A percentile compares a stretch with the other conserved stretches of the same genome.
phyloP scores from a whole-genome alignment of 73 alveolate genomes.

The Vitrella brassicaformis region DNA sequence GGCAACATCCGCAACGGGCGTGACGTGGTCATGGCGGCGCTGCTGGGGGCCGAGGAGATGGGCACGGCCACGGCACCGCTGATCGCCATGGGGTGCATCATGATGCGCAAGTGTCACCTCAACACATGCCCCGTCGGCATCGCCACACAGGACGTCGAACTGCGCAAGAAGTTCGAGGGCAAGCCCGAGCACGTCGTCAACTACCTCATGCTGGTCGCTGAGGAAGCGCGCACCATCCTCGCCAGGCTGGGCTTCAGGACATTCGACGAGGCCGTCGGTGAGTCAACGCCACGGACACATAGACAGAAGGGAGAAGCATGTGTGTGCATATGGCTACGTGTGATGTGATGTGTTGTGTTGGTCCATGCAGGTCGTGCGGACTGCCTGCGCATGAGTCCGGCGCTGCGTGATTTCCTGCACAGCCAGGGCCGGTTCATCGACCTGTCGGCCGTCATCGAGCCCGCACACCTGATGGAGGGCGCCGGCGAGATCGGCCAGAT shows the following conservation, averaged over 20 bases:
- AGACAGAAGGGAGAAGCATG: not conserved
- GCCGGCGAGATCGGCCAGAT: slow-evolving; percentile 6
- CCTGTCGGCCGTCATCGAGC: not conserved
- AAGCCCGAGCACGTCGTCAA: slow-evolving; percentile 40
- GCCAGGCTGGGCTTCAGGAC: slow-evolving; percentile 37
- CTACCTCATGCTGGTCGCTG: slow-evolving; percentile 42
- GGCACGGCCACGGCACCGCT: slow-evolving; percentile 42
- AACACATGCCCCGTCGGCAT: slow-evolving; percentile 39
- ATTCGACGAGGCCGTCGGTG: slow-evolving; percentile 31
- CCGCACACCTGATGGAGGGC: not conserved
- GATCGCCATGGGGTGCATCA: slow-evolving; percentile 43
- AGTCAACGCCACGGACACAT: slow-evolving; percentile 13
- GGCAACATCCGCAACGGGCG: slow-evolving; percentile 40
- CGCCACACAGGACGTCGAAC: slow-evolving; percentile 38
- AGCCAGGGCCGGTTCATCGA: not conserved
- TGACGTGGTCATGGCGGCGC: slow-evolving; percentile 40
- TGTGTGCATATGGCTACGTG: not conserved
- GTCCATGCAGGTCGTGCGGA: too few relatives aligned
- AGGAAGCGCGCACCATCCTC: slow-evolving; percentile 32
- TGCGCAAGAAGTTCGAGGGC: slow-evolving; percentile 41
- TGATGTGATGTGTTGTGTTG: too few relatives aligned
- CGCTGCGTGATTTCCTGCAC: too few relatives aligned
- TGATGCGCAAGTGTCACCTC: slow-evolving; percentile 41
- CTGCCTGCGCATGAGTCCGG: too few relatives aligned
- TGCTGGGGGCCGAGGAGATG: slow-evolving; percentile 31